Base-by-base conservation (phyloP, 169 alveolate species). In the Plasmodium falciparum region DNA sequence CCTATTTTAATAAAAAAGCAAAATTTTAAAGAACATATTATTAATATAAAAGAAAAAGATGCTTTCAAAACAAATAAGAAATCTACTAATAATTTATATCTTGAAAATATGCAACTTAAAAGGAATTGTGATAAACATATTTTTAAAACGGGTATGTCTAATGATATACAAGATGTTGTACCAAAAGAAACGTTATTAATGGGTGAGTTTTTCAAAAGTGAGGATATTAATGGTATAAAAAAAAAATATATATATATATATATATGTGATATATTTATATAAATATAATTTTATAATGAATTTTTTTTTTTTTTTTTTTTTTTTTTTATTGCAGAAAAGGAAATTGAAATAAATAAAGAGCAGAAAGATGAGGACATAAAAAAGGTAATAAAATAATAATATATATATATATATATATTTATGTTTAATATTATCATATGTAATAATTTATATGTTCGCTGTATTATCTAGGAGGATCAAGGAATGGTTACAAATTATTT, bases 271-370 rank as follows among this genome's bases (percentile, higher is more conserved):
- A 67, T 39, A 54, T 69, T 69, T 26, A 13, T 4, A 47, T 13
- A 26, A 24, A 1, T 3, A 62, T 12, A 69, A 54, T 20, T 4
- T 11, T 54, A 15, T 69, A 29, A 43, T 54, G 45, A 33, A 33
- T 71, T 67, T 33, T 15, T 33, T 56, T 71, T 47, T 52, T 6
- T 20, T 62, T 62, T 24, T 62, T 22, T 62, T 59, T 59, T 2
- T 74, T 43, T 74, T 54, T 26, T 62, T 62, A 43, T 62, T 63
- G 45, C 78, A 78, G 89, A 45, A 59, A 47, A 24, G 29, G 74
- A 58, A 58, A 67, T 39, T 29, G 24, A 63, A 47, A 73, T 45
- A 22, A 61, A 65, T 49, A 6, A 13, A 65, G 2, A 43, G 11
- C 63, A 74, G 17, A 15, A 29, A 62, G 61, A 1, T 43, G 71